Evolutionary conservation across 805 yeast species (phyloP), one percentile per base, ranked within the genome.

Genomic region (Ogataea saltuana): DNA sequence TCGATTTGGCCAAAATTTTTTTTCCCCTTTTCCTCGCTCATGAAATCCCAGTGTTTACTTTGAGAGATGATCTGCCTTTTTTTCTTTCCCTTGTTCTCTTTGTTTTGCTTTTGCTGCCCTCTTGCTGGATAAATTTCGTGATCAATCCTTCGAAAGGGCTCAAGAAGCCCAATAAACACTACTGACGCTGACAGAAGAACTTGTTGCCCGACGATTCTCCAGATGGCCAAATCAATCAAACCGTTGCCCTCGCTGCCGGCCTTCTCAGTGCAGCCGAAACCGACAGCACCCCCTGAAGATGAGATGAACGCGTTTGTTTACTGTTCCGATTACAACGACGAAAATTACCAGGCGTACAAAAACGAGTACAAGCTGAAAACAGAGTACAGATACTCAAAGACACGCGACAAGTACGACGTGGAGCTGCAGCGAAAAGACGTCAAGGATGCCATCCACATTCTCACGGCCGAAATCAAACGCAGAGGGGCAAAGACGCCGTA

Each of bases 401-500:
- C 47, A 12, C 49, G 48, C 15, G 61, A 57, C 31, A 49, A 52
- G 22, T 57, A 49, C 31, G 69, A 63, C 20, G 48, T 59, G 6
- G 73, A 78, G 50, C 80, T 84, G 52, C 73, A 81, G 17, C 68
- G 91, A 42, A 80, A 81, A 51, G 79, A 80, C 38, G 75, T 88
- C 16, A 82, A 82, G 58, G 79, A 78, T 21, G 70, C 84, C 20
- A 74, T 88, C 28, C 93, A 85, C 61, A 56, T 72, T 19, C 77
- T 88, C 33, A 87, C 96, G 0, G 76, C 77, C 4, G 89, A 85
- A 47, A 63, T 89, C 49, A 88, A 88, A 58, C 68, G 68, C 8
- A 72, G 81, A 44, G 93, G 90, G 4, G 68, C 85, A 1, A 78
- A 81, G 54, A 76, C 87, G 0, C 95, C 95, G 6, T 81, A 81